Evolutionary conservation across 2,329 filamentous ascomycete genomes (phyloP), one percentile per base, ranked within the genome.

Genomic region (Chaetomium sp.): DNA sequence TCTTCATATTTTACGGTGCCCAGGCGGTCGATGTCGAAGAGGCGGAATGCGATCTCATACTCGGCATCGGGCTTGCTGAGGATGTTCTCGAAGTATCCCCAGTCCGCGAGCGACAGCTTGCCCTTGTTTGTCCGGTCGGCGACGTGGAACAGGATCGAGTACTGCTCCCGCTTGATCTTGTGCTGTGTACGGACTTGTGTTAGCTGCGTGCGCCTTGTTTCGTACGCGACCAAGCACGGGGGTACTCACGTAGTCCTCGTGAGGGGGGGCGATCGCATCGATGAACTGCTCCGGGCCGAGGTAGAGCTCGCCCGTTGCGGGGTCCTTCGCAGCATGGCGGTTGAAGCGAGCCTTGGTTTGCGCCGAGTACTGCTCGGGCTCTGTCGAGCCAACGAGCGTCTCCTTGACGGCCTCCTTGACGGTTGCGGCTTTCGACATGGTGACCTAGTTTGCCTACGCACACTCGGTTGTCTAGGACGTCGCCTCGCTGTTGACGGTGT

Each of bases 141-240:
- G 65, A 99, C 90, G 69, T 84, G 83, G 79, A 99, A 99, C 56
- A 99, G 90, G 74, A 99, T 90, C 60, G 89, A 89, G 79, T 97
- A 99, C 78, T 98, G 95, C 72, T 96, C 91, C 71, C 94, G 89
- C 80, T 93, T 92, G 82, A 99, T 98, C 79, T 99, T 99, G 83
- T 97, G 93, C 94, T 98, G 75, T 70, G 69, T 53, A 21, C 21
- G 38, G 23, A 45, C 4, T 25, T n/a, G 49, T 16, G 56, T 67
- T 42, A 67, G 63, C 42, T 2, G 23, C 19, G 6, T 53, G 50
- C 51, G 51, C 38, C 59, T 10, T 21, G 21, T 19, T 13, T 38
- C 16, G 12, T 12, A 25, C 9, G 29, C 27, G 51, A 31, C 25
- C 19, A 8, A 47, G 19, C 13, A 23, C 54, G 47, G n/a, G n/a